Evolutionary conservation across 495 filamentous ascomycete genomes (phyloP).

Genomic region (Hyaloscypha hepaticicola): DNA sequence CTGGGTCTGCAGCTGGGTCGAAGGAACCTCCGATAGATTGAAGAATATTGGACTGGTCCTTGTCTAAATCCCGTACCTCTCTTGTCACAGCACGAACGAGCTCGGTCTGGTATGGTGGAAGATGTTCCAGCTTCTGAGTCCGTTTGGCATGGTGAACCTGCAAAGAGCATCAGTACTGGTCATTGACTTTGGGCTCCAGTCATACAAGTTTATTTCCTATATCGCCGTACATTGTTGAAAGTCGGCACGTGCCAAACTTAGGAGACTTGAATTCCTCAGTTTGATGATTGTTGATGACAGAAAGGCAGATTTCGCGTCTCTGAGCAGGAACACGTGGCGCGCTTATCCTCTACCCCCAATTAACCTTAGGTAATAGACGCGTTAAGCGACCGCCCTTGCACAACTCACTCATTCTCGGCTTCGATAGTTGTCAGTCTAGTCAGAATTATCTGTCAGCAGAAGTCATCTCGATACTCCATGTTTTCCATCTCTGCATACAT

Average conservation of each 20-base stretch:
- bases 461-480: too few species aligned
- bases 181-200: neutral
- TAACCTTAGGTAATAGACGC: neutral
- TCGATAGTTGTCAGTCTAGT: too few species aligned
- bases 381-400: too few species aligned
- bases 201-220: constrained; percentile 77
- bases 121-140: constrained; percentile 80
- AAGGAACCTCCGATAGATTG: constrained; percentile 81
- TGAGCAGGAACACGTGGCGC: constrained; percentile 2
- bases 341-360: neutral
- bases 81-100: constrained; percentile 82
- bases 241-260: neutral
- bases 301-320: neutral
- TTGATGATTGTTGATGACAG: neutral
- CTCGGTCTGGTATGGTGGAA: constrained; percentile 93
- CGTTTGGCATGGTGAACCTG: constrained; percentile 97
- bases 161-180: constrained; percentile 4
- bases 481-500: too few species aligned
- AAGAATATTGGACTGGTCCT: constrained; percentile 77
- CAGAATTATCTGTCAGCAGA: too few species aligned
- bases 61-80: constrained; percentile 93
- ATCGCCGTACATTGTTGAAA: constrained; percentile 78
- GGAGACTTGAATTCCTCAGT: neutral
- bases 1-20: constrained; percentile 80
- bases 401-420: too few species aligned